A percentile compares a stretch with the other conserved stretches of the same genome.
Evolutionary conservation across 2,329 filamentous ascomycete species (phyloP).

Genomic region (Pseudogymnoascus sp.): DNA sequence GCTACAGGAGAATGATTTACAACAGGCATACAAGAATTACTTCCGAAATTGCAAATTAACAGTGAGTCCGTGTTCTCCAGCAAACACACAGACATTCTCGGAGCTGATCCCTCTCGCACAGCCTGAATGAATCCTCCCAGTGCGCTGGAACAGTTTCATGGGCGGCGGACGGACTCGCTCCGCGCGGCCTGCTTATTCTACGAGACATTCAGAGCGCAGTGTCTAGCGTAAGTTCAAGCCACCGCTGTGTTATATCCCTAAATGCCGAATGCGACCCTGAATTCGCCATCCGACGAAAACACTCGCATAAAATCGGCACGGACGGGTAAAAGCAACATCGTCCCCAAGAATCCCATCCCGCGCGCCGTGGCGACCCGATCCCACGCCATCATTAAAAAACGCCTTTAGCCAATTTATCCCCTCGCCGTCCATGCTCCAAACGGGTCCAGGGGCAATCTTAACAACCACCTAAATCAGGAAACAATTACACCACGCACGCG

Average conservation of each 20-base stretch:
- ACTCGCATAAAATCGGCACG: background rate
- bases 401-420: background rate
- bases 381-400: background rate
- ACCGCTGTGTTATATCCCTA: background rate
- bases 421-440: background rate
- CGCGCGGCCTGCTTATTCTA: background rate
- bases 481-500: background rate
- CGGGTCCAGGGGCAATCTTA: background rate
- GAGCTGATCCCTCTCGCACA: background rate
- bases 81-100: slow-evolving; percentile 3
- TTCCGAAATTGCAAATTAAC: background rate
- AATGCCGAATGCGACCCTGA: background rate
- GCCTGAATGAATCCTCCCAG: background rate
- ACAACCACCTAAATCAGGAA: background rate
- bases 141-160: background rate
- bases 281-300: background rate
- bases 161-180: background rate
- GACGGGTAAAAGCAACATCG: background rate
- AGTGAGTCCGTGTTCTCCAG: background rate
- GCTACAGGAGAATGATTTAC: background rate
- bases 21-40: slow-evolving; percentile 2
- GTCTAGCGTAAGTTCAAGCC: background rate
- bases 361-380: background rate
- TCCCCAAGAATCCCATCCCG: background rate
- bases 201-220: background rate